Evolutionary conservation across 176 grass and related monocot species (phyloP), one percentile per base, ranked within the genome.

Genomic region (Aegilops longissima): DNA sequence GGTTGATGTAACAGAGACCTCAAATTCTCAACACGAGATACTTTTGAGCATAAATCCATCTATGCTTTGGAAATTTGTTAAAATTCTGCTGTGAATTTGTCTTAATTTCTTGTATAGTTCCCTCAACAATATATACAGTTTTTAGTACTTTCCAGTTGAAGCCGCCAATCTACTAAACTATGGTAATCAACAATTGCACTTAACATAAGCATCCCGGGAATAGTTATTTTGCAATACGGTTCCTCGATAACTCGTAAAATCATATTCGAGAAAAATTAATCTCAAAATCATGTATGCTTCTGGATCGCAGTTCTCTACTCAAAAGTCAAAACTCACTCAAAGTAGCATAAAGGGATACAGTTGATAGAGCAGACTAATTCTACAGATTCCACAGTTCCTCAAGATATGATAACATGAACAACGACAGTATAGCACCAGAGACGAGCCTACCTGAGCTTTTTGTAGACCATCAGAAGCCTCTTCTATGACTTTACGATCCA

Each of bases 381-480:
- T 23, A 47, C n/a, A 72, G 49, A 81, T 27, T 40, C n/a, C 7
- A 21, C 5, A 23, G 36, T 36, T 71, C 33, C 20, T 83, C n/a
- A 54, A 66, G 16, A 79, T 79, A 69, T 85, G 62, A 3, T 49
- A 29, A 35, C 30, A 78, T 78, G 33, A 49, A 68, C 66, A 56
- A 54, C 52, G 36, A 70, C 33, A 45, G 21, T 5, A 29, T 4
- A 12, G 77, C 16, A 78, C 54, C 7, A 73, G 17, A 90, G 25
- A 52, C 44, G n/a, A 67, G 40, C 17, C 39, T 89, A 98, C 96
- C 91, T 98, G 86, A 92, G 90, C 80, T 84, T 94, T 94, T 66
- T 82, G 68, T 54, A 94, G 70, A 89, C 93, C 93, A 61, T 93
- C 90, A 59, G 93, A 95, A 94, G 90, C 96, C 78, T 98, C 92